Evolutionary conservation across 1,284 basidiomycete species (phyloP).

Genomic region (Trichosporon coremiiforme): DNA sequence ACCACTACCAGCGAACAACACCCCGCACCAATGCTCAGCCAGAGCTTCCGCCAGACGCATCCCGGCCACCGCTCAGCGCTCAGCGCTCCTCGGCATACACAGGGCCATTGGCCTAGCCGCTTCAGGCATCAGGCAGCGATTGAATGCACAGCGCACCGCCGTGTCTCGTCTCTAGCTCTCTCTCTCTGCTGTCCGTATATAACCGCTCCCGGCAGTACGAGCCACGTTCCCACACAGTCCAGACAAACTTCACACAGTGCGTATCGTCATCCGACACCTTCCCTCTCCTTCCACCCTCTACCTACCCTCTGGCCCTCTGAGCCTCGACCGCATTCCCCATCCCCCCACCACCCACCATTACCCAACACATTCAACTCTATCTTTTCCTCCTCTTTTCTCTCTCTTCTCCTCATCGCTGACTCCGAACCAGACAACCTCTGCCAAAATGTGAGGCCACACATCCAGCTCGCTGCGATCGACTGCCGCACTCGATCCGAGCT

Average conservation of each 20-base stretch:
- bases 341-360: background rate
- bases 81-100: background rate
- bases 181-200: background rate
- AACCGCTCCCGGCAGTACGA: background rate
- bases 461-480: background rate
- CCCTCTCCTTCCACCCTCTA: background rate
- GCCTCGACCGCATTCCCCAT: background rate
- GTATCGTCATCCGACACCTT: background rate
- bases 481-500: background rate
- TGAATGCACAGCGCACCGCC: background rate
- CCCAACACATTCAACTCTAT: background rate
- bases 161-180: background rate
- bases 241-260: slow-evolving; percentile 11
- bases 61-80: background rate
- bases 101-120: background rate
- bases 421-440: slow-evolving; percentile 3
- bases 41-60: background rate
- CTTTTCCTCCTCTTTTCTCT: background rate
- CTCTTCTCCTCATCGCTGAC: slow-evolving; percentile 7
- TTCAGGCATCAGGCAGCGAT: background rate
- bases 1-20: background rate
- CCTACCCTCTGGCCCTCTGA: background rate
- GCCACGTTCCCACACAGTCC: slow-evolving; percentile 14
- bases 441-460: background rate
- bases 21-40: background rate